Evolutionary conservation across 345 rosid genomes (phyloP).

Genomic region (Erysimum cheiranthoides): DNA sequence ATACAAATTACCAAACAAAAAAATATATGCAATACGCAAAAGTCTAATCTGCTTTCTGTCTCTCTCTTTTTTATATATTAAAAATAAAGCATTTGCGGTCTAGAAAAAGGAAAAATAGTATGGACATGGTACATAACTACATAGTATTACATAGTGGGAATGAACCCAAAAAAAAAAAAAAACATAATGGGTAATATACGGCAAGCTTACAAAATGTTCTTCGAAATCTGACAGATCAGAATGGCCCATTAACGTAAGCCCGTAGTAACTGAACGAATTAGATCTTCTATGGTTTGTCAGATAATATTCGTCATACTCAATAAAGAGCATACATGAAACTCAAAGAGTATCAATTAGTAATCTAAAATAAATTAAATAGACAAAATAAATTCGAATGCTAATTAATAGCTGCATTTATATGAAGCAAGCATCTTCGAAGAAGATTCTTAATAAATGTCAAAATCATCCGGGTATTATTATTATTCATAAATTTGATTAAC

Average conservation of each 20-base stretch:
- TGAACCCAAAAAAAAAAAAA: too few relatives aligned
- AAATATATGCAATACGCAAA: neutral
- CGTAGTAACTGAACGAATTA: neutral
- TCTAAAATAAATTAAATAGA: too few relatives aligned
- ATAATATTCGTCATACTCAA: neutral
- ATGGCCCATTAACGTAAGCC: conserved; percentile 8
- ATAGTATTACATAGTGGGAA: too few relatives aligned
- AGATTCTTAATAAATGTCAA: neutral
- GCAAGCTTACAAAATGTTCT: neutral
- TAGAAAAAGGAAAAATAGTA: neutral
- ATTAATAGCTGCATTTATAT: neutral
- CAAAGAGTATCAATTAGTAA: too few relatives aligned
- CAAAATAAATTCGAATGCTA: neutral
- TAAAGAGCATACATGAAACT: neutral
- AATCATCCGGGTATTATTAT: neutral
- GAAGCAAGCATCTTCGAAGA: neutral
- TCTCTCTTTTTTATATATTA: neutral
- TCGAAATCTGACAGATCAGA: neutral
- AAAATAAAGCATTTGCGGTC: neutral
- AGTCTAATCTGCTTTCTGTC: too few relatives aligned
- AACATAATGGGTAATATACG: too few relatives aligned
- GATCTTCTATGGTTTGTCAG: neutral
- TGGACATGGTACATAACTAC: too few relatives aligned
- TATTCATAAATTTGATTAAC: neutral
- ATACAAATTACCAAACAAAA: too few relatives aligned